Evolutionary conservation across 2,329 filamentous ascomycete species (phyloP).

Genomic region (Niveomyces coronatus): DNA sequence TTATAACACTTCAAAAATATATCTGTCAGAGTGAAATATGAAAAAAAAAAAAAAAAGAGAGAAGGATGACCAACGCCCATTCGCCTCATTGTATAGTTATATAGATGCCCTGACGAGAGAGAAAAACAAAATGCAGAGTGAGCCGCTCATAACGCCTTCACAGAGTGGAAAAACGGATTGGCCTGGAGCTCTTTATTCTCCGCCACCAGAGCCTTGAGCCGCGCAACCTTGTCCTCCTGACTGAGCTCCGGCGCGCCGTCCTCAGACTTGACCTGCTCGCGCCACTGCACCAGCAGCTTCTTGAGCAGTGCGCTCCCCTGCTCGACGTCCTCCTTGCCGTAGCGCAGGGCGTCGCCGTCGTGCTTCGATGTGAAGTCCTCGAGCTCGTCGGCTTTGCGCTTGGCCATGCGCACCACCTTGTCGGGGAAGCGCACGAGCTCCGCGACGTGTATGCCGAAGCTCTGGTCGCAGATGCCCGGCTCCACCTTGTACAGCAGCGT

Average conservation of each 20-base stretch:
- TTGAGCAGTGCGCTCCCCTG: conserved; percentile 81
- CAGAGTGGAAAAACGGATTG: conserved; percentile 62
- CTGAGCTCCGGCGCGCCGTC: conserved; percentile 45
- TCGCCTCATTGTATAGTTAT: no score
- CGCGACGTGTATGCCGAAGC: conserved; percentile 95
- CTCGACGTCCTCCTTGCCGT: conserved; percentile 78
- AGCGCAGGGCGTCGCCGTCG: conserved; percentile 47
- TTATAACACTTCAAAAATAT: no score
- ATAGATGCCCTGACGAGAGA: neutral
- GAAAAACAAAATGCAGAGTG: neutral
- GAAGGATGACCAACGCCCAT: no score
- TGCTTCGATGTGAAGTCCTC: conserved; percentile 87
- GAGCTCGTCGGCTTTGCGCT: conserved; percentile 93
- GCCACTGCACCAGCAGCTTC: conserved; percentile 75
- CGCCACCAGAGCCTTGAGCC: conserved; percentile 70
- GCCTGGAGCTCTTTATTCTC: conserved; percentile 54
- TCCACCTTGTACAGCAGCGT: conserved; percentile 96
- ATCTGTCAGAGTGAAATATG: no score
- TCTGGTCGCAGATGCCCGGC: conserved; percentile 91
- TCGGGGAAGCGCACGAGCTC: conserved; percentile 93
- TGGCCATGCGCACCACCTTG: conserved; percentile 99
- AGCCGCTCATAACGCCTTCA: conserved; percentile 38
- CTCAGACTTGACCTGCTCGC: conserved; percentile 55
- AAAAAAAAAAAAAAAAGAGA: no score
- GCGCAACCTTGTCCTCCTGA: conserved; percentile 65